Evolutionary conservation across 257 asterid genomes (phyloP).

Genomic region (Solanum corneliomulleri): DNA sequence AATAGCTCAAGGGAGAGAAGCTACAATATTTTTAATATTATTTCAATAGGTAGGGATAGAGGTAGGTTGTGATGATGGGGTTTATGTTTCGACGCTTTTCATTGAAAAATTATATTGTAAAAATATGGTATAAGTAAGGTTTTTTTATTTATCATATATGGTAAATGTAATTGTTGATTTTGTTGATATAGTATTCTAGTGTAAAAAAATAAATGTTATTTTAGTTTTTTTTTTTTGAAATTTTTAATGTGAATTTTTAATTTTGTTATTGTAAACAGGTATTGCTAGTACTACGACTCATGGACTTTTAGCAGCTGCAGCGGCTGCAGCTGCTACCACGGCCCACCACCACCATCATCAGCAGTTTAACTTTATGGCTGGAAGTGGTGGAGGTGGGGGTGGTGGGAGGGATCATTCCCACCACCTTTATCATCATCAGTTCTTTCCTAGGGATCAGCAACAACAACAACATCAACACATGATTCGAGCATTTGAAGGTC

Average conservation of each 20-base stretch:
- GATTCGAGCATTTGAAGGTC: constrained; percentile 27
- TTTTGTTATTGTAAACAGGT: background rate
- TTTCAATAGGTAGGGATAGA: too few relatives aligned
- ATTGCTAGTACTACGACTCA: constrained; percentile 12
- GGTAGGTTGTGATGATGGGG: too few relatives aligned
- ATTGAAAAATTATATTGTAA: too few relatives aligned
- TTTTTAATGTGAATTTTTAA: background rate
- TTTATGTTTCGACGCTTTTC: too few relatives aligned
- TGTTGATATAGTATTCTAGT: background rate
- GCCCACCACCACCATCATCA: constrained; percentile 13
- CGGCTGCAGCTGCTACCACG: constrained; percentile 12
- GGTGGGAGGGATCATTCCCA: constrained; percentile 11
- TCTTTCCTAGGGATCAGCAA: constrained; percentile 41
- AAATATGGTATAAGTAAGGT: too few relatives aligned
- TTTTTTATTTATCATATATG: background rate
- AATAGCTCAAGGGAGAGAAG: too few relatives aligned
- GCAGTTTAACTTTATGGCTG: constrained; percentile 17
- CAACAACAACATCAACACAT: constrained; percentile 11
- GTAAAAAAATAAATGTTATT: background rate
- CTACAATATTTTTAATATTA: too few relatives aligned
- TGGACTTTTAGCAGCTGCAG: constrained; percentile 26
- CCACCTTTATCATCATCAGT: constrained; percentile 15
- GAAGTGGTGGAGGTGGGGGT: background rate
- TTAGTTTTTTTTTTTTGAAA: background rate
- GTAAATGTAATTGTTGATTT: background rate